Conservation (phyloP, 257 asterid species). For the Eustoma russellianum region DNA sequence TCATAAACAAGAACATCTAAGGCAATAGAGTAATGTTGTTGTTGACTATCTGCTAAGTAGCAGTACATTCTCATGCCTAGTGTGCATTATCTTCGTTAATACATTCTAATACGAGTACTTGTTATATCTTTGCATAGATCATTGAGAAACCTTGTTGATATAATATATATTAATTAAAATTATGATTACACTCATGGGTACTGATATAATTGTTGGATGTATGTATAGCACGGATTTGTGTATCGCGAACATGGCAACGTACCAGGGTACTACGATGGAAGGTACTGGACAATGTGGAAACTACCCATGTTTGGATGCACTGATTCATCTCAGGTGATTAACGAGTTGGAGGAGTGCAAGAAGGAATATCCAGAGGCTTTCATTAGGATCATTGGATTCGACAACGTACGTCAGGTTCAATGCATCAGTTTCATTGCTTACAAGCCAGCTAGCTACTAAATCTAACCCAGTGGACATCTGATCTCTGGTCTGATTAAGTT, state of each 20-base stretch:
- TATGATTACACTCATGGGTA: too few species aligned
- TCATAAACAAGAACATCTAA: too few species aligned
- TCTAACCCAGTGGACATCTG: too few species aligned
- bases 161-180: too few species aligned
- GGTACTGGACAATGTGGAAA: slow-evolving; percentile 63
- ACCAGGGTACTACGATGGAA: slow-evolving; percentile 42
- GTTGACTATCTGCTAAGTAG: too few species aligned
- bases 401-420: slow-evolving; percentile 29
- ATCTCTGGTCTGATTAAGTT: neutral
- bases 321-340: slow-evolving; percentile 31
- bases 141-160: too few species aligned
- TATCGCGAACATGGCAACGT: slow-evolving; percentile 26
- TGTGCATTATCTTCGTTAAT: too few species aligned
- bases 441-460: slow-evolving; percentile 13
- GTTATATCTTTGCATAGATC: too few species aligned
- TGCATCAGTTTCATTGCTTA: slow-evolving; percentile 31
- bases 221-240: slow-evolving; percentile 22
- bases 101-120: too few species aligned
- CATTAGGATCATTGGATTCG: slow-evolving; percentile 47
- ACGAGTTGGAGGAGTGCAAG: slow-evolving; percentile 24
- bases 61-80: too few species aligned
- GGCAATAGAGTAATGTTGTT: too few species aligned
- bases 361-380: slow-evolving; percentile 22
- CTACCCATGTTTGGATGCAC: slow-evolving; percentile 56
- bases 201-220: too few species aligned